Percentiles rank a stretch among this genome's conserved stretches.
Evolutionary conservation across 768 basidiomycete genomes (phyloP).

Genomic region (Clavulina sp.): DNA sequence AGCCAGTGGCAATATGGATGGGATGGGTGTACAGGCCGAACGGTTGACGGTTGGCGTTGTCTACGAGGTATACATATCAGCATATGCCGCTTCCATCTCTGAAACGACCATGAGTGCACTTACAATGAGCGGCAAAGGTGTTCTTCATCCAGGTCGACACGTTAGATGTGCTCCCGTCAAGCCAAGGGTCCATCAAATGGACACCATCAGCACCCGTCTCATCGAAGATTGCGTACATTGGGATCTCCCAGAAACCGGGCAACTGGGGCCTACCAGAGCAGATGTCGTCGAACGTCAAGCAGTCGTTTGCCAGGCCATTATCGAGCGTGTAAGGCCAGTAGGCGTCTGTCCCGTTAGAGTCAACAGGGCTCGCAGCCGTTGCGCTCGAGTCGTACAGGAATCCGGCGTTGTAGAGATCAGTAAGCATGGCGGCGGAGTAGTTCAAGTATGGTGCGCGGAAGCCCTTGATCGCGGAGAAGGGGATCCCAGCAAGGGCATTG

Average conservation of each 20-base stretch:
- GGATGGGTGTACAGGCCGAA: constrained; percentile 72
- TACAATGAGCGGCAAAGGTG: constrained; percentile 52
- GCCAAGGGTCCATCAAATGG: constrained; percentile 74
- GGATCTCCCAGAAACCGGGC: constrained; percentile 71
- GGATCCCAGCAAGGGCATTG: constrained; percentile 64
- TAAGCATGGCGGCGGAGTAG: constrained; percentile 45
- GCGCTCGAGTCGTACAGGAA: constrained; percentile 61
- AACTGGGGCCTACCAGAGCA: constrained; percentile 57
- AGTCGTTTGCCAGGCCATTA: constrained; percentile 63
- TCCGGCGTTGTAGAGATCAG: constrained; percentile 31
- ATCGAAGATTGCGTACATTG: constrained; percentile 70
- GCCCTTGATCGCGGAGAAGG: constrained; percentile 40
- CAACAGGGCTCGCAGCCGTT: constrained; percentile 44
- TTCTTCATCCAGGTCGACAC: constrained; percentile 55
- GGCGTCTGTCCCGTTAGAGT: constrained; percentile 47
- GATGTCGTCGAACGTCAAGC: constrained; percentile 32
- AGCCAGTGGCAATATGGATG: constrained; percentile 38
- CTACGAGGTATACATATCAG: constrained; percentile 7
- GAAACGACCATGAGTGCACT: constrained; percentile 1
- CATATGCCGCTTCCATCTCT: not conserved
- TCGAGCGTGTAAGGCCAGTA: constrained; percentile 77
- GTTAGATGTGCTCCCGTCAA: constrained; percentile 52
- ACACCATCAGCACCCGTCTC: constrained; percentile 31
- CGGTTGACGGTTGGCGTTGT: constrained; percentile 57
- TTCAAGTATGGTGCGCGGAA: constrained; percentile 68